Evolutionary conservation across 306 rosid genomes (phyloP).

Genomic region (Prunus salicina): DNA sequence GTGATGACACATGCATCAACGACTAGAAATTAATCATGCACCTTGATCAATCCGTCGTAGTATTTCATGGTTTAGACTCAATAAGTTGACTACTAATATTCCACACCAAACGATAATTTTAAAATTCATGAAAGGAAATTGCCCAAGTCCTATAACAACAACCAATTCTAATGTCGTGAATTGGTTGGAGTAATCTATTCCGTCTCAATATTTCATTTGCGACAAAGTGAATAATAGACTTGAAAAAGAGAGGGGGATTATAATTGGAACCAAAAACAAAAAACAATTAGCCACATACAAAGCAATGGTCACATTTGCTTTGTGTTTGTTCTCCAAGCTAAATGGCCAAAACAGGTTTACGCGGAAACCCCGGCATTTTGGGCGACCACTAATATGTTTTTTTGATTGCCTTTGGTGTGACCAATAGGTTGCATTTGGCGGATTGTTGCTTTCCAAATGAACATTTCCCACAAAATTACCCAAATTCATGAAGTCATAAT

Average conservation of each 20-base stretch:
- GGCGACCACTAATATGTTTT: not conserved
- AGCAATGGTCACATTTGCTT: not conserved
- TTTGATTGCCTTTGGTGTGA: not conserved
- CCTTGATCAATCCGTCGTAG: too few species aligned
- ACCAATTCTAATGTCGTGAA: not conserved
- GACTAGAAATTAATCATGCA: too few species aligned
- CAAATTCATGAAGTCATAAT: not conserved
- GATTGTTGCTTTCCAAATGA: slow-evolving; percentile 19
- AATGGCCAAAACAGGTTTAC: slow-evolving; percentile 4
- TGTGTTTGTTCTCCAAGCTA: not conserved
- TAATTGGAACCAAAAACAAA: slow-evolving; percentile 2
- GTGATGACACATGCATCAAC: too few species aligned
- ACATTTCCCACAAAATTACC: not conserved
- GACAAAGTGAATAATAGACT: not conserved
- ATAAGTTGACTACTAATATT: too few species aligned
- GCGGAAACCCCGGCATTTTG: slow-evolving; percentile 7
- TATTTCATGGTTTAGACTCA: too few species aligned
- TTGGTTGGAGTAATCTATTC: too few species aligned
- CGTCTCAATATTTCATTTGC: not conserved
- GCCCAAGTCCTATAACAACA: not conserved
- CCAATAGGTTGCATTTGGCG: not conserved
- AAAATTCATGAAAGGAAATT: too few species aligned
- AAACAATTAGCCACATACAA: not conserved
- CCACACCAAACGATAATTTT: too few species aligned
- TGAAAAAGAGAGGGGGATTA: not conserved